These are phyloP conservation scores for Cucurbita moschata DNA, from an alignment of 306 rosid genomes.

Conservation along the genomic window DNA sequence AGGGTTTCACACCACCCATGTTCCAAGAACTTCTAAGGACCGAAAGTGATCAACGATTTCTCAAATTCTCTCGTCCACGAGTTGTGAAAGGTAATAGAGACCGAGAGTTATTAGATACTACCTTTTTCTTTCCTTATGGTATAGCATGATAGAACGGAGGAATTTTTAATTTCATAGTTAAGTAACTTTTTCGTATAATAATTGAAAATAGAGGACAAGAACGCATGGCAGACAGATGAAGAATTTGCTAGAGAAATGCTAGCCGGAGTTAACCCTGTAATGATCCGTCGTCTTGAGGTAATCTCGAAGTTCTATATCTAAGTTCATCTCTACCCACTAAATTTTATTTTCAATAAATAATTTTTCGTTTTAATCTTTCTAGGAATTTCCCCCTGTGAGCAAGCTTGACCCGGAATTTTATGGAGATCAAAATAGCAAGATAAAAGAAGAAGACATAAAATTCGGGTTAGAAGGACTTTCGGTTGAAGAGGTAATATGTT, in stretches of 20 bases:
- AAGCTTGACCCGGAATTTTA: slow-evolving; percentile 34
- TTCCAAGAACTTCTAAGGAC: slow-evolving; percentile 53
- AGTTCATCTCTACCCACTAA: not conserved
- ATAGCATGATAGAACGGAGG: too few relatives aligned
- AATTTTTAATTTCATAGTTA: not conserved
- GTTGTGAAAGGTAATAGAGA: slow-evolving; percentile 48
- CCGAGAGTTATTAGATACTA: too few relatives aligned
- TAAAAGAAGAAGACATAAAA: slow-evolving; percentile 32
- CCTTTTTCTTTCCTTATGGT: too few relatives aligned
- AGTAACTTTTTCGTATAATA: not conserved
- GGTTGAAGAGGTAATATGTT: slow-evolving; percentile 29
- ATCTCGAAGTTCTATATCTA: not conserved
- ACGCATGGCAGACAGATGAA: slow-evolving; percentile 77
- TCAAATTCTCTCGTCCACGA: slow-evolving; percentile 58
- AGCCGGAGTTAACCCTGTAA: slow-evolving; percentile 68
- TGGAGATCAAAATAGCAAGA: slow-evolving; percentile 55
- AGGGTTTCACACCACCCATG: slow-evolving; percentile 37
- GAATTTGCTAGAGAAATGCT: slow-evolving; percentile 86
- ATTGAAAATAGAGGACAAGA: slow-evolving; percentile 30
- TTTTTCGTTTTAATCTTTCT: slow-evolving; percentile 1
- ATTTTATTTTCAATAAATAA: not conserved
- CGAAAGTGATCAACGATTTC: slow-evolving; percentile 34
- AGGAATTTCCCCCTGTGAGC: slow-evolving; percentile 69
- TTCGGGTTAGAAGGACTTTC: slow-evolving; percentile 37
- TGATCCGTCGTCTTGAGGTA: slow-evolving; percentile 51